Percentiles rank a stretch among this genome's conserved stretches.
These are phyloP conservation scores for Penicillium cinerascens DNA, from an alignment of 495 filamentous ascomycete species.

Conservation along the genomic window DNA sequence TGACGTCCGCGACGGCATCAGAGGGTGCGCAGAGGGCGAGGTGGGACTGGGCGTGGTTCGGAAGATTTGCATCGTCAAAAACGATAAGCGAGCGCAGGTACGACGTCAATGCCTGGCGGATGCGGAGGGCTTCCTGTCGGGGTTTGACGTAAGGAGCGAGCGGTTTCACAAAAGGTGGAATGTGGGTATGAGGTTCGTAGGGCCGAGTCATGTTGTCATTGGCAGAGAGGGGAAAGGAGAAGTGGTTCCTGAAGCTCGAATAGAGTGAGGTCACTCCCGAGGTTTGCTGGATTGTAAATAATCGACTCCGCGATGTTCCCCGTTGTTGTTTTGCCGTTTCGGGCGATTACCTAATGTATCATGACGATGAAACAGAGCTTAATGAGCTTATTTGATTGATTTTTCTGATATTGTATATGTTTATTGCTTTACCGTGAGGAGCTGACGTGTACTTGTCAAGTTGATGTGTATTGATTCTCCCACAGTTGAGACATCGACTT, in stretches of 20 bases:
- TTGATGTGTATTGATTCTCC: background rate
- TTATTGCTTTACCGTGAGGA: background rate
- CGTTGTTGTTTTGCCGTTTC: slow-evolving; percentile 19
- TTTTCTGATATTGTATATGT: background rate
- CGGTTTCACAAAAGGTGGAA: slow-evolving; percentile 39
- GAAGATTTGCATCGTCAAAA: slow-evolving; percentile 22
- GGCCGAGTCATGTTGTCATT: slow-evolving; percentile 25
- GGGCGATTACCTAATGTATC: slow-evolving; percentile 23
- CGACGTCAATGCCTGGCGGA: slow-evolving; percentile 42
- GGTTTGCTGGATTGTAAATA: background rate
- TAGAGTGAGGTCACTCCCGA: background rate
- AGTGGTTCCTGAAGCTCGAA: background rate
- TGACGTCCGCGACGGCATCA: slow-evolving; percentile 34
- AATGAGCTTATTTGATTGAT: background rate
- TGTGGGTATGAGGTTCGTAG: slow-evolving; percentile 27
- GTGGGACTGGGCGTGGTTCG: slow-evolving; percentile 28
- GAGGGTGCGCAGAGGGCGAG: slow-evolving; percentile 36
- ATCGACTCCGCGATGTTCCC: background rate
- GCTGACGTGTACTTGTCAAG: background rate
- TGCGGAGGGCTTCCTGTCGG: slow-evolving; percentile 43
- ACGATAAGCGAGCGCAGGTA: slow-evolving; percentile 42
- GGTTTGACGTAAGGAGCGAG: slow-evolving; percentile 45
- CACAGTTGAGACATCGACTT: background rate
- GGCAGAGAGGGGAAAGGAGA: background rate
- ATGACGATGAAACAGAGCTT: too few species aligned